These are phyloP conservation scores for Fusarium mundagurra DNA, from an alignment of 2,329 filamentous ascomycete genomes.

Conservation along the genomic window DNA sequence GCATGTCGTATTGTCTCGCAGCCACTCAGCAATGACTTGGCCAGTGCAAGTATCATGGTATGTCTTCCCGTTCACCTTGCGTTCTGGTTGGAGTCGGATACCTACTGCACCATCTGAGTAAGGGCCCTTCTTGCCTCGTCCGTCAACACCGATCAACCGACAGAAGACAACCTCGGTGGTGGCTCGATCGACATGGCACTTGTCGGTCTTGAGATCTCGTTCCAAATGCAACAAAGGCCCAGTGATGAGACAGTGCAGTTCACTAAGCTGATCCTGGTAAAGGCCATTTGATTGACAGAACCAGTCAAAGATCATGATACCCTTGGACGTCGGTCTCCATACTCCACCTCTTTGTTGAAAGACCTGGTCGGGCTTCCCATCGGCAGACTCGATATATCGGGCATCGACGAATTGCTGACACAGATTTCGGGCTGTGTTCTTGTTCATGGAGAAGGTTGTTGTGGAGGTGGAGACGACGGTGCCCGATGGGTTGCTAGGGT, in stretches of 20 bases:
- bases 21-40: constrained; percentile 87
- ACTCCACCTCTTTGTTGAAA: constrained; percentile 89
- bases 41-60: constrained; percentile 90
- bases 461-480: constrained; percentile 98
- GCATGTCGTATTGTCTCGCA: constrained; percentile 96
- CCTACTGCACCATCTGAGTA: constrained; percentile 46
- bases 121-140: constrained; percentile 82
- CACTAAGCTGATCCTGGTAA: constrained; percentile 88
- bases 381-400: constrained; percentile 91
- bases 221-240: constrained; percentile 91
- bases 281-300: constrained; percentile 97
- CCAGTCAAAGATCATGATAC: constrained; percentile 86
- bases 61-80: constrained; percentile 79
- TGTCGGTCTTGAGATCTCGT: constrained; percentile 83
- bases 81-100: constrained; percentile 87
- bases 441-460: constrained; percentile 98
- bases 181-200: constrained; percentile 84
- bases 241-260: constrained; percentile 80
- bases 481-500: constrained; percentile 91
- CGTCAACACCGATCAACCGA: constrained; percentile 83
- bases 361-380: constrained; percentile 80
- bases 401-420: constrained; percentile 95
- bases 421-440: constrained; percentile 95
- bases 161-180: constrained; percentile 96
- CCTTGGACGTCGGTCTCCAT: constrained; percentile 97